These are phyloP conservation scores for Aspergillus ibericus DNA, from an alignment of 2,329 filamentous ascomycete genomes.

Conservation along the genomic window DNA sequence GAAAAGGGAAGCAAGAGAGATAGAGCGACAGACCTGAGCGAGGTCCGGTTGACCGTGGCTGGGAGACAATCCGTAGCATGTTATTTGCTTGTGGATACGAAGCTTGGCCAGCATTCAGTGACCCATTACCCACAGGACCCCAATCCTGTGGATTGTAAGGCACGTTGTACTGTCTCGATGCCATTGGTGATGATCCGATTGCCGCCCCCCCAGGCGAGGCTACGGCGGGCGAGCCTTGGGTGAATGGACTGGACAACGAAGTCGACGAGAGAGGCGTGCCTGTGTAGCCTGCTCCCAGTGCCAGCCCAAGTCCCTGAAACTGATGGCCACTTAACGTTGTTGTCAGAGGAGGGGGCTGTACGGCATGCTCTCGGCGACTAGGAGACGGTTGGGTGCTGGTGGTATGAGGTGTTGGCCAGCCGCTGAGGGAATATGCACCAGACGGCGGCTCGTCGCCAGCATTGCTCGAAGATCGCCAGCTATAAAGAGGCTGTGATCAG, in stretches of 20 bases:
- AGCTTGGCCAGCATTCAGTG: constrained; percentile 26
- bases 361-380: constrained; percentile 44
- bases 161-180: constrained; percentile 46
- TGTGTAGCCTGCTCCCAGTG: constrained; percentile 27
- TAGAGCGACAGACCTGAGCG: constrained; percentile 32
- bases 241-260: constrained; percentile 48
- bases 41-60: constrained; percentile 27
- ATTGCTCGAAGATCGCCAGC: constrained; percentile 35
- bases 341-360: constrained; percentile 44
- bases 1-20: neutral
- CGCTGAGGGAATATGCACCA: constrained; percentile 27
- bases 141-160: constrained; percentile 53
- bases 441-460: constrained; percentile 34
- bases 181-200: constrained; percentile 44
- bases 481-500: constrained; percentile 27
- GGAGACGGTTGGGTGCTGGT: constrained; percentile 37
- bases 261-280: constrained; percentile 45
- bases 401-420: constrained; percentile 34
- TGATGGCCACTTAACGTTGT: constrained; percentile 42
- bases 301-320: constrained; percentile 35
- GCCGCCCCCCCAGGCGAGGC: constrained; percentile 38
- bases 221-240: constrained; percentile 39
- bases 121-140: constrained; percentile 40
- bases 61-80: constrained; percentile 29
- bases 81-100: constrained; percentile 30